Conservation (phyloP, 2,329 filamentous ascomycete species). For the Pestalotiopsis sp. region DNA sequence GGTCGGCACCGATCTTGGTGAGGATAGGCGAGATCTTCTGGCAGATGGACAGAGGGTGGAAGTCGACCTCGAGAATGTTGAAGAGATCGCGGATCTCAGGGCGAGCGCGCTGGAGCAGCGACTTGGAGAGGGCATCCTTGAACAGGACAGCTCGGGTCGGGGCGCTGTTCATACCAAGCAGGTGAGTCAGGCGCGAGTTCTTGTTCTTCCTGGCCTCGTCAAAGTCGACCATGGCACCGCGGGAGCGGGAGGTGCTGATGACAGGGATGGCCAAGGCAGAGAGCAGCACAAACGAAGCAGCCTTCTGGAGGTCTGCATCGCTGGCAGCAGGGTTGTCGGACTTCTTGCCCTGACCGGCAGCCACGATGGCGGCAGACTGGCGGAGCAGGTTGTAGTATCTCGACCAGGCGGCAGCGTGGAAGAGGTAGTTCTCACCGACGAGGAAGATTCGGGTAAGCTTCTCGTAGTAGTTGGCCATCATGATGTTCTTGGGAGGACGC, state of each 20-base stretch:
- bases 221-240: conserved; percentile 93
- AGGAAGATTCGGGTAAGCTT: conserved; percentile 98
- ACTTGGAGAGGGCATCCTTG: conserved; percentile 94
- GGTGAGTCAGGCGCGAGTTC: conserved; percentile 94
- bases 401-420: conserved; percentile 97
- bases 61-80: conserved; percentile 98
- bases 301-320: conserved; percentile 89
- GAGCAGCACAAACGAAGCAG: conserved; percentile 92
- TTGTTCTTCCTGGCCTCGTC: conserved; percentile 98
- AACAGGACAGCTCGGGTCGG: conserved; percentile 90
- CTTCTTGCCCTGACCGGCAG: conserved; percentile 86
- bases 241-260: conserved; percentile 96
- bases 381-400: conserved; percentile 96
- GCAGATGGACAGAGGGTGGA: conserved; percentile 98
- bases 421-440: conserved; percentile 98
- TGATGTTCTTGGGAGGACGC: conserved; percentile 95
- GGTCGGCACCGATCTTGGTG: conserved; percentile 86
- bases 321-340: conserved; percentile 89
- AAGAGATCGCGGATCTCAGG: conserved; percentile 97
- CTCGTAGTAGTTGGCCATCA: conserved; percentile 99
- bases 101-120: conserved; percentile 86
- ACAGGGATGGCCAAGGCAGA: conserved; percentile 97
- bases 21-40: conserved; percentile 98
- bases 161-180: conserved; percentile 88
- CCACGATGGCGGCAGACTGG: conserved; percentile 82